Percentiles rank a stretch among this genome's conserved stretches.
These are phyloP conservation scores for Saccharomyces hybrid DNA, from an alignment of 1,139 yeast genomes.

Conservation along the genomic window DNA sequence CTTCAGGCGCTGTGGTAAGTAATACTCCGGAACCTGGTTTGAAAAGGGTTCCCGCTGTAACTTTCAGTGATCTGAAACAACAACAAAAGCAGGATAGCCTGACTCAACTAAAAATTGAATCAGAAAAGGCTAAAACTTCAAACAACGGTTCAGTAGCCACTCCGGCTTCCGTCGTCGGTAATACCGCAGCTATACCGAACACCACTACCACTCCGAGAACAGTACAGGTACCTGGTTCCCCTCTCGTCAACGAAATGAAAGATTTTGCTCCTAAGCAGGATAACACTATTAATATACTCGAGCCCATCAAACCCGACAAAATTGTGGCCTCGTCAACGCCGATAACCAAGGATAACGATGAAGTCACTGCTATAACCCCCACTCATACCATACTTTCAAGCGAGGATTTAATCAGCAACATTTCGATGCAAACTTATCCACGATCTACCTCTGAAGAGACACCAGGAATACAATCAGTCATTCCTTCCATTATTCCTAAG, in stretches of 20 bases:
- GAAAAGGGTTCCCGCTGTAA: conserved; percentile 32
- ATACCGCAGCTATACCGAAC: background rate
- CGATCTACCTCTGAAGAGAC: background rate
- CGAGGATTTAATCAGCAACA: background rate
- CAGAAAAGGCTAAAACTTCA: background rate
- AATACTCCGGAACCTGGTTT: conserved; percentile 32
- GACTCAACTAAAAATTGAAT: background rate
- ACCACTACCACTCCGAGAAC: background rate
- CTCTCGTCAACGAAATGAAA: background rate
- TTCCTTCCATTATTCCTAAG: conserved; percentile 21
- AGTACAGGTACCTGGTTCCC: background rate
- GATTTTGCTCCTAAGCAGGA: background rate
- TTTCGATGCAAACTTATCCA: background rate
- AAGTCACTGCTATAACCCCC: conserved; percentile 2
- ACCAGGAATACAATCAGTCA: background rate
- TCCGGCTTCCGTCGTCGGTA: background rate
- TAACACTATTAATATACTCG: background rate
- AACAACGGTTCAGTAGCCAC: background rate
- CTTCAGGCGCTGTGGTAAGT: conserved; percentile 32
- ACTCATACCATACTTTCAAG: conserved; percentile 12
- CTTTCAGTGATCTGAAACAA: conserved; percentile 29
- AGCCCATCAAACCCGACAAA: background rate
- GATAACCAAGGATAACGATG: background rate
- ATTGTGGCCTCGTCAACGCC: background rate
- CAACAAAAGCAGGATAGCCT: conserved; percentile 45